Evolutionary conservation across 495 filamentous ascomycete species (phyloP).

Genomic region (Penicillium bialowiezense): DNA sequence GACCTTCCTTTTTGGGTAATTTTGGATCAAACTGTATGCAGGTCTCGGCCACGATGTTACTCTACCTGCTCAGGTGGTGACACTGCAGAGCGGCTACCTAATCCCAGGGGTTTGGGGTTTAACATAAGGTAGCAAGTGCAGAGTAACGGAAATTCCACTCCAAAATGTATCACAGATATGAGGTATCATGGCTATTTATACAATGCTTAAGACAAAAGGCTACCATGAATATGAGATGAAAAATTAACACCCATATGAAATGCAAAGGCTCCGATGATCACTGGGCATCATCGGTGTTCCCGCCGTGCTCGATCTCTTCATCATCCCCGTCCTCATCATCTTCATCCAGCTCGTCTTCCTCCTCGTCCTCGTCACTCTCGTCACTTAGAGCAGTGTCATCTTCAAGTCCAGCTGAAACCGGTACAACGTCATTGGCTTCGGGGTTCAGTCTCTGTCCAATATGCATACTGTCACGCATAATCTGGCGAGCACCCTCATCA

Average conservation of each 20-base stretch:
- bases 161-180: no score
- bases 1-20: neutral
- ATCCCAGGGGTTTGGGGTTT: no score
- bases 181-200: slow-evolving; percentile 7
- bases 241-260: neutral
- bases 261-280: neutral
- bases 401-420: slow-evolving; percentile 28
- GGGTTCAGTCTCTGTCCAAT: slow-evolving; percentile 76
- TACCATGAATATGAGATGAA: neutral
- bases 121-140: no score
- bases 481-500: slow-evolving; percentile 60
- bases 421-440: slow-evolving; percentile 57
- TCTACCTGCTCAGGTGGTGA: no score
- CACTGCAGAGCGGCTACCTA: no score
- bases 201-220: neutral
- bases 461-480: slow-evolving; percentile 71
- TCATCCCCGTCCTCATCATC: neutral
- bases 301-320: no score
- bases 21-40: neutral
- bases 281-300: neutral
- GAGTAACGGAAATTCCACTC: no score
- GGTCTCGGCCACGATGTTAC: no score
- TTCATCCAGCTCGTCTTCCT: neutral
- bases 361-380: neutral
- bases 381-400: neutral